These are phyloP conservation scores for Ceraceosorus bombacis DNA, from an alignment of 1,284 basidiomycete species.

Conservation along the genomic window DNA sequence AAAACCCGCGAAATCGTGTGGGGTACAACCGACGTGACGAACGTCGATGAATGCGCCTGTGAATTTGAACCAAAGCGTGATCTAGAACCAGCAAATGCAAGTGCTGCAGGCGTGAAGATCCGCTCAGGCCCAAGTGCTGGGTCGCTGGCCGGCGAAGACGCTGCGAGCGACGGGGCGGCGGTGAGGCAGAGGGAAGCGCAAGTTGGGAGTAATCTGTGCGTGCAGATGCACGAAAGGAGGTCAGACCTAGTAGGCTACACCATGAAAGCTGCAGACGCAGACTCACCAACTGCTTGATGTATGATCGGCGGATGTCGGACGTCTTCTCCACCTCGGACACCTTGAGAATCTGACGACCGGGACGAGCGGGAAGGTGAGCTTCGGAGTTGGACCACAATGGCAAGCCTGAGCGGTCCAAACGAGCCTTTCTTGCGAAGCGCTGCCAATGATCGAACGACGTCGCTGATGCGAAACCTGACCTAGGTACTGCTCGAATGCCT, in stretches of 20 bases:
- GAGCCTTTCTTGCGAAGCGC: too few species aligned
- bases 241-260: too few species aligned
- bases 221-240: too few species aligned
- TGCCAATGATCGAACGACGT: neutral
- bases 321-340: constrained; percentile 88
- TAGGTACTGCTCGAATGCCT: neutral
- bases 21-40: too few species aligned
- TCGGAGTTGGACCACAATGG: neutral
- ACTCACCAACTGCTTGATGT: constrained; percentile 80
- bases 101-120: too few species aligned
- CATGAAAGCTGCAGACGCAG: too few species aligned
- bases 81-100: too few species aligned
- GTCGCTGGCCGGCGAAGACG: constrained; percentile 50
- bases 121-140: constrained; percentile 43
- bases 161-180: constrained; percentile 54
- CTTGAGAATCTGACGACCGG: constrained; percentile 65
- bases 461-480: neutral
- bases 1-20: too few species aligned
- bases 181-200: constrained; percentile 98
- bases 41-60: too few species aligned
- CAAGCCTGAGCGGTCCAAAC: too few species aligned
- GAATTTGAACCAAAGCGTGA: too few species aligned
- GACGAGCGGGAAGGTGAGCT: constrained; percentile 2
- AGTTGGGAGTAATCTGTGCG: constrained; percentile 60
- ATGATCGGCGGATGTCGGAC: constrained; percentile 72